These are phyloP conservation scores for Podila horticola DNA, from an alignment of 192 early-diverging fungal genomes.

Conservation along the genomic window DNA sequence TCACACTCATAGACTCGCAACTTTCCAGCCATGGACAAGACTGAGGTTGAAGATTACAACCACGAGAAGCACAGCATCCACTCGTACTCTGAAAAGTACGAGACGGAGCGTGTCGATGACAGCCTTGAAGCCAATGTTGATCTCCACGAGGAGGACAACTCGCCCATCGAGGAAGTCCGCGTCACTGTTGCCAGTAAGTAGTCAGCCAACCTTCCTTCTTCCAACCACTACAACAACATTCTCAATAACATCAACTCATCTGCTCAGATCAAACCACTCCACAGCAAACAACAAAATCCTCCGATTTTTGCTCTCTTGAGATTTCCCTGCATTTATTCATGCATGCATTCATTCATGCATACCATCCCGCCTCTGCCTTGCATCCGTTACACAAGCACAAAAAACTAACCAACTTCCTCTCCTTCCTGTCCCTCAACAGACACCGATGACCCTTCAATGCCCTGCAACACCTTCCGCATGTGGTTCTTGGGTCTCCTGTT, in stretches of 20 bases:
- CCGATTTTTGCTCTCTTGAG: too few species aligned
- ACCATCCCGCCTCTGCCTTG: neutral
- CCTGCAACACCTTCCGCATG: conserved; percentile 64
- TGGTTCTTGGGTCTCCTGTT: conserved; percentile 57
- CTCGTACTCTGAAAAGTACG: conserved; percentile 47
- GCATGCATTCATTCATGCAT: too few species aligned
- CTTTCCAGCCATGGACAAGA: conserved; percentile 3
- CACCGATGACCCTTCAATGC: conserved; percentile 57
- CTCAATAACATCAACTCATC: neutral
- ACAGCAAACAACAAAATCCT: neutral
- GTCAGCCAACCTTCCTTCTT: neutral
- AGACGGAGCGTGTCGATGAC: conserved; percentile 9
- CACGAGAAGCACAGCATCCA: conserved; percentile 6
- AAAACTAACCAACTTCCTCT: neutral
- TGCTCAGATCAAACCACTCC: neutral
- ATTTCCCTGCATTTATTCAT: too few species aligned
- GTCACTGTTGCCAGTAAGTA: conserved; percentile 50
- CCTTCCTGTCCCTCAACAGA: conserved; percentile 20
- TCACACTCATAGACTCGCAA: conserved; percentile 18
- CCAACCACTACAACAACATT: neutral
- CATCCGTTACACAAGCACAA: neutral
- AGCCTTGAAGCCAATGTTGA: conserved; percentile 12
- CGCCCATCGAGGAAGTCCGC: conserved; percentile 57
- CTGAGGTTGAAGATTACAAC: too few species aligned
- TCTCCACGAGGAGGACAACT: conserved; percentile 38